Evolutionary conservation across 2,329 filamentous ascomycete species (phyloP).

Genomic region (Epichloe gansuensis): DNA sequence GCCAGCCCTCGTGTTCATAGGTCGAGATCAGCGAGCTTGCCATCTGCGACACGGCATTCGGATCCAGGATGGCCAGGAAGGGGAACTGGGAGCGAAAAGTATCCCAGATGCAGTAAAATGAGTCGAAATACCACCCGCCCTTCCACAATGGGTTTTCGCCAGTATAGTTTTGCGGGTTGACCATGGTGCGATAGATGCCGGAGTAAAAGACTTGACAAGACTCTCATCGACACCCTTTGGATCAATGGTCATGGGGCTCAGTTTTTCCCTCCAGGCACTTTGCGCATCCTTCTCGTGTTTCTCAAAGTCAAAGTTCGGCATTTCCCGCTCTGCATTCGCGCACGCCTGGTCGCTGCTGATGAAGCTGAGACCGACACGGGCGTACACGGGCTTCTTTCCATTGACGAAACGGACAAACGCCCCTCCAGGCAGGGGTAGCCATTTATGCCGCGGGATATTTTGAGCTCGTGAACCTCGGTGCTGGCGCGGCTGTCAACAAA

Average conservation of each 20-base stretch:
- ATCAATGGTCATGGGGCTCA: conserved; percentile 45
- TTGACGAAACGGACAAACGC: conserved; percentile 51
- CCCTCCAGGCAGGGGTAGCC: conserved; percentile 44
- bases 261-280: conserved; percentile 47
- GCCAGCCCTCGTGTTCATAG: conserved; percentile 56
- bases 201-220: conserved; percentile 56
- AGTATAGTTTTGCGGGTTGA: conserved; percentile 63
- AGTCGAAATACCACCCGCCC: conserved; percentile 58
- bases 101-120: conserved; percentile 69
- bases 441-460: conserved; percentile 37
- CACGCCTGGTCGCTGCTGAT: conserved; percentile 56
- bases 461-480: conserved; percentile 32
- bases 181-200: conserved; percentile 59
- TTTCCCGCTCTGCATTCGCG: conserved; percentile 53
- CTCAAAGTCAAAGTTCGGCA: conserved; percentile 55
- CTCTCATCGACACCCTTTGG: conserved; percentile 38
- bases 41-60: conserved; percentile 50
- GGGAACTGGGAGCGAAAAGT: conserved; percentile 58
- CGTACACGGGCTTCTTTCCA: conserved; percentile 39
- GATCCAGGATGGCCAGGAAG: conserved; percentile 56
- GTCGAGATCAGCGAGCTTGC: conserved; percentile 60
- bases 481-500: conserved; percentile 47
- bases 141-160: conserved; percentile 59
- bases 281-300: conserved; percentile 38
- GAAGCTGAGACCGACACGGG: conserved; percentile 57